phyloP scores from a whole-genome alignment of 306 rosid species.

The Castanea crenata region DNA sequence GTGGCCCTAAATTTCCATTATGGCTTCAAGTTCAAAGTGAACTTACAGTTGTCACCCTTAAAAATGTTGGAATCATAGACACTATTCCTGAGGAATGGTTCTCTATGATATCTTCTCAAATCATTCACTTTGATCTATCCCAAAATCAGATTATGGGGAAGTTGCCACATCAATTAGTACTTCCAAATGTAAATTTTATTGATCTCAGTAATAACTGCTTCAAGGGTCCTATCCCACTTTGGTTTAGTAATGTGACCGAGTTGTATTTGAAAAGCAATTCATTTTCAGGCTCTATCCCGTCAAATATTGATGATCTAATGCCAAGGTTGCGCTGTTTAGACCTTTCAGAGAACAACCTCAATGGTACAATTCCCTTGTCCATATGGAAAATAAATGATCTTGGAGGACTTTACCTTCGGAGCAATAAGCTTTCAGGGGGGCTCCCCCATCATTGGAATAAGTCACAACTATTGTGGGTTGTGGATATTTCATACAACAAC shows the following conservation, averaged over 20 bases:
- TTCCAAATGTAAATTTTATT: not conserved
- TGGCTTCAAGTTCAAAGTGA: constrained; percentile 23
- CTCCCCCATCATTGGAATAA: constrained; percentile 9
- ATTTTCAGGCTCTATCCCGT: constrained; percentile 24
- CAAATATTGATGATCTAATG: constrained; percentile 4
- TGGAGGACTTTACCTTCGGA: not conserved
- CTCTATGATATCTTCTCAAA: not conserved
- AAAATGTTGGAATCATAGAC: not conserved
- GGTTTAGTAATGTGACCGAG: too few species aligned
- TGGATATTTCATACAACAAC: constrained; percentile 20
- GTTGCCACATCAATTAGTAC: too few species aligned
- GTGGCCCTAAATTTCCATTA: constrained; percentile 20
- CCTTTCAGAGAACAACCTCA: not conserved
- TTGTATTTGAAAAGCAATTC: not conserved
- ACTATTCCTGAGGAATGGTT: constrained; percentile 2
- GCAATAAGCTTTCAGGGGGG: not conserved
- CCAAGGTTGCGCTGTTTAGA: not conserved
- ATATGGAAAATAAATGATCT: too few species aligned
- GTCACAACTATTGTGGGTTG: not conserved
- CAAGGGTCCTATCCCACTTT: too few species aligned
- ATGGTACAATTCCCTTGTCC: constrained; percentile 15
- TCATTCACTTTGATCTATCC: not conserved
- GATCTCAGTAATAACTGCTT: too few species aligned
- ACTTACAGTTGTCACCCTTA: not conserved
- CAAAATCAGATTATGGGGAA: not conserved